Conservation (phyloP, 768 basidiomycete species). For the Daedaleopsis nitida region DNA sequence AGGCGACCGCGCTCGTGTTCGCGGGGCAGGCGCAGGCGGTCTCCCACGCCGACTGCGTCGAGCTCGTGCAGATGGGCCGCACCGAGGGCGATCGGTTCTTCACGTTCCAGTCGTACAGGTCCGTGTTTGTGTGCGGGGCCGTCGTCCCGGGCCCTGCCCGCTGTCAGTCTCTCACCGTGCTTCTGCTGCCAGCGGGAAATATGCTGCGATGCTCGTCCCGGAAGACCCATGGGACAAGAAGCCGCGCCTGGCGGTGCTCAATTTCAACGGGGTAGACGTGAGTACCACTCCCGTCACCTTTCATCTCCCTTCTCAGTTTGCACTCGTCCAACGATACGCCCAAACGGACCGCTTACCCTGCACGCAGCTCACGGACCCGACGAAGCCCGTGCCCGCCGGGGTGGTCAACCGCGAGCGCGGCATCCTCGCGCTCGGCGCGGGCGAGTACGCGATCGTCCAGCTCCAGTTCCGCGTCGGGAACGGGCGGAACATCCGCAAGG, state of each 20-base stretch:
- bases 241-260: not conserved
- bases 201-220: not conserved
- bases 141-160: too few species aligned
- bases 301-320: not conserved
- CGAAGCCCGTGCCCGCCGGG: not conserved
- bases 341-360: too few species aligned
- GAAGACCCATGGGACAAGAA: constrained; percentile 7
- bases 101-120: constrained; percentile 1
- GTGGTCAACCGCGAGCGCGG: not conserved
- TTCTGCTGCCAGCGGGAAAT: not conserved
- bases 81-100: not conserved
- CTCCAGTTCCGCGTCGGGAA: constrained; percentile 12
- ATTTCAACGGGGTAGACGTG: constrained; percentile 6
- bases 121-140: not conserved
- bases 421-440: constrained; percentile 1
- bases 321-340: not conserved
- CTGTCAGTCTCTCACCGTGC: not conserved
- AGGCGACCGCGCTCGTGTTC: constrained; percentile 1
- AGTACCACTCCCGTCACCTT: not conserved
- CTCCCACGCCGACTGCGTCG: not conserved
- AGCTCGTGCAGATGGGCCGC: not conserved
- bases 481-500: constrained; percentile 3
- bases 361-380: not conserved
- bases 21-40: constrained; percentile 7
- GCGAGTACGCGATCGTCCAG: constrained; percentile 9